Base-by-base conservation (phyloP, 106 monocot species). In the Iris macrosiphon region DNA sequence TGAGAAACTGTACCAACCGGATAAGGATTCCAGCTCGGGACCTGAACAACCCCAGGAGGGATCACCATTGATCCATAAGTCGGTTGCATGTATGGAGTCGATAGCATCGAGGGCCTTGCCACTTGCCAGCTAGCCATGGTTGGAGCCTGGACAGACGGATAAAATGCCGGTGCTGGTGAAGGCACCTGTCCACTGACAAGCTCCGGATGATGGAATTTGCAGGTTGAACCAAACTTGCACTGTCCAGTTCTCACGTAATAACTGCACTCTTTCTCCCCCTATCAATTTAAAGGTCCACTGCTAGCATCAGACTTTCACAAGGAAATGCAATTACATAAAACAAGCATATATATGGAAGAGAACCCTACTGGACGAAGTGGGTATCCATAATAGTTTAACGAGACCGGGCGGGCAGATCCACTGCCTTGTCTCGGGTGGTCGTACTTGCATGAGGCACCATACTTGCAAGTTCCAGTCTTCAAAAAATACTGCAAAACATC, bases 391-490 rank as follows among this genome's bases (percentile, higher is more conserved):
- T 34, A 48, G 45, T 96, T 96, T 45, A 96, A 41, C 5, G 62
- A 41, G 17, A 74, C 56, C 5, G 66, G 71, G 11, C 24, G 73
- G 28, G 40, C 64, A 37, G 77, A 45, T 45, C 63, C 72, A 37
- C 45, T 55, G 16, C 71, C 68, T 41, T 77, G 76, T 45, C 72
- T 96, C 4, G 96, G 96, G 48, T 96, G 96, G 67, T 90, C 72
- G 54, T 86, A 96, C 64, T 96, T 96, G 74, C 96, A 96, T n/a
- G 89, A 69, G 3, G 77, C 42, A 24, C 96, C 96, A 77, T 79
- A 96, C 57, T 90, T 96, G 71, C 96, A 96, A 25, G 63, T 80
- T n/a, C 96, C 89, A 41, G 88, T 96, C 69, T 82, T 90, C 60
- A 86, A 24, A 65, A 72, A 96, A 59, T 79, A 86, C 96, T 98